Percentiles rank a stretch among this genome's conserved stretches.
These are phyloP conservation scores for Erodium trifolium DNA, from an alignment of 441 rosid species.

Conservation along the genomic window DNA sequence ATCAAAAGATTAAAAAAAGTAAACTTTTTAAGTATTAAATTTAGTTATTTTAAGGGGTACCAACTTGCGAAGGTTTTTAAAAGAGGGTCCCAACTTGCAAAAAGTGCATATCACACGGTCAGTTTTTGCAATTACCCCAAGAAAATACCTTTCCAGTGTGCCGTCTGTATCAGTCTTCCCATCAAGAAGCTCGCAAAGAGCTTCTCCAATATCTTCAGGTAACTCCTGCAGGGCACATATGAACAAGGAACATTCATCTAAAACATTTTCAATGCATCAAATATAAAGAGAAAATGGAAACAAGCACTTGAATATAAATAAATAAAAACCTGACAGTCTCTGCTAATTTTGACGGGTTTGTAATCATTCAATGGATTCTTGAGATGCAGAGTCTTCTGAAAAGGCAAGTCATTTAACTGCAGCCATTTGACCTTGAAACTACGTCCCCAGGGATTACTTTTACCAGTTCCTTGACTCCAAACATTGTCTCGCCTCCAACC, in stretches of 20 bases:
- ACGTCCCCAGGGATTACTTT: constrained; percentile 84
- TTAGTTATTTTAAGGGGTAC: too few species aligned
- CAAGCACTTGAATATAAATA: neutral
- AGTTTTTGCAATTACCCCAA: neutral
- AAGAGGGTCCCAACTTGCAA: too few species aligned
- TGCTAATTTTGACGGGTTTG: constrained; percentile 95
- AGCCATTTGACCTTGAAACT: constrained; percentile 93
- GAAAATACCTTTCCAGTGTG: constrained; percentile 42
- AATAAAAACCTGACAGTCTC: constrained; percentile 79
- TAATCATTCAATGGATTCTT: constrained; percentile 86
- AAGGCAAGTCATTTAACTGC: constrained; percentile 72
- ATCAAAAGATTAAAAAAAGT: too few species aligned
- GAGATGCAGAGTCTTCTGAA: constrained; percentile 92
- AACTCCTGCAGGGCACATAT: constrained; percentile 49
- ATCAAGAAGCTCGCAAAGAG: constrained; percentile 85
- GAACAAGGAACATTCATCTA: constrained; percentile 13
- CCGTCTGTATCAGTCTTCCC: constrained; percentile 43
- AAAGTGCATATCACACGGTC: too few species aligned
- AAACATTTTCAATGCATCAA: neutral
- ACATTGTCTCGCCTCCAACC: constrained; percentile 89
- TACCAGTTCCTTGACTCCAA: constrained; percentile 89
- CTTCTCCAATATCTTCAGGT: constrained; percentile 82
- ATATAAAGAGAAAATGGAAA: constrained; percentile 11
- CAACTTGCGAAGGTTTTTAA: too few species aligned
- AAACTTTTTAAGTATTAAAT: too few species aligned